Evolutionary conservation across 768 basidiomycete genomes (phyloP), one percentile per base, ranked within the genome.

Genomic region (Termitomyces heimii): DNA sequence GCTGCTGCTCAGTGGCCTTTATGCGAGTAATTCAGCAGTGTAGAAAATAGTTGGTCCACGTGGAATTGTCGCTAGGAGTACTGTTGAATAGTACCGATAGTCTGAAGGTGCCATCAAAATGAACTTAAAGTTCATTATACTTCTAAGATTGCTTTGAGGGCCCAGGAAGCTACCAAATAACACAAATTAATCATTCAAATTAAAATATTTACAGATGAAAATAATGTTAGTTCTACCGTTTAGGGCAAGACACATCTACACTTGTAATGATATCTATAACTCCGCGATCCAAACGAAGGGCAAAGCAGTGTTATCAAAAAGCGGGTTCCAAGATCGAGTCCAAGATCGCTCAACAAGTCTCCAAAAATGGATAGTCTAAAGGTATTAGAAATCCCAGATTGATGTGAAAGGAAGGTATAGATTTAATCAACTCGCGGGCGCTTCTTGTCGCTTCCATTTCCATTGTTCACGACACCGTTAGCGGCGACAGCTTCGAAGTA

Each of bases 401-500:
- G n/a, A n/a, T 4, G 8, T 40, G n/a, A n/a, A 40, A 46, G 26
- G 12, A 24, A n/a, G 37, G 24, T 48, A 14, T 14, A 18, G 14
- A 52, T 12, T 48, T 43, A 58, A 34, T 20, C 57, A 56, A 77
- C 70, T 61, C 86, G 84, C 54, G 77, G 68, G 53, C 85, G 82
- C 72, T 87, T 87, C 70, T 81, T 82, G 61, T 77, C 68, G 48
- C 65, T 62, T 44, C 75, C 76, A 54, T 78, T 80, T 53, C 64
- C 65, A 20, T 66, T 66, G 28, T 55, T 56, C 10, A 46, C 57
- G 9, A 64, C 31, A 13, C 62, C 66, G 42, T 66, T 63, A 7
- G 57, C 54, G 10, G 57, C 61, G 34, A 69, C 62, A 37, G 76
- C 62, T 39, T 67, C 65, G 65, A 94, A 94, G 70, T 92, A 94